Percentiles rank a stretch among this genome's conserved stretches.
These are phyloP conservation scores for Eutypella sp. DNA, from an alignment of 2,329 filamentous ascomycete genomes.

Conservation along the genomic window DNA sequence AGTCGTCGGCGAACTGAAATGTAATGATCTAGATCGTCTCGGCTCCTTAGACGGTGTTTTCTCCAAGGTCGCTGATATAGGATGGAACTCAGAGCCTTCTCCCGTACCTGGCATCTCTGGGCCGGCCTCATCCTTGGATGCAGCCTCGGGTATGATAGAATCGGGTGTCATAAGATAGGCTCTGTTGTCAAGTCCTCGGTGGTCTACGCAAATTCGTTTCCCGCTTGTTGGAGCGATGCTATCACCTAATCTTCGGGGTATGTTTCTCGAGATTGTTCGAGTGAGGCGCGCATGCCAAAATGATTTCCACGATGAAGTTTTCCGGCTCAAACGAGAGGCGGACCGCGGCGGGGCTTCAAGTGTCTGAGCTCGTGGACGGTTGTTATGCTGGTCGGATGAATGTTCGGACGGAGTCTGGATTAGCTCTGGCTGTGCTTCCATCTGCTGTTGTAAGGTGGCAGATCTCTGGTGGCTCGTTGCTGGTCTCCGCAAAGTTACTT, in stretches of 20 bases:
- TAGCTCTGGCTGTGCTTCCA: constrained; percentile 21
- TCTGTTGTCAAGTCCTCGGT: constrained; percentile 25
- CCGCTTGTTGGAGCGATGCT: constrained; percentile 18
- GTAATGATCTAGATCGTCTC: constrained; percentile 54
- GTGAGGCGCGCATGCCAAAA: constrained; percentile 47
- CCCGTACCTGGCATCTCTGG: constrained; percentile 13
- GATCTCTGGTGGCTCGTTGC: constrained; percentile 77
- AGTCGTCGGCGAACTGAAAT: constrained; percentile 50
- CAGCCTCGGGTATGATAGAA: constrained; percentile 17
- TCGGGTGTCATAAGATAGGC: constrained; percentile 34
- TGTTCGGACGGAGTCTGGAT: constrained; percentile 21
- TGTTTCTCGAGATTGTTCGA: constrained; percentile 13
- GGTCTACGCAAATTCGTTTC: constrained; percentile 28
- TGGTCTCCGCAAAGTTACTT: constrained; percentile 64
- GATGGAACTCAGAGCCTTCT: constrained; percentile 21
- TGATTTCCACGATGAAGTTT: constrained; percentile 43
- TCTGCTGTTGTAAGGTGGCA: constrained; percentile 57
- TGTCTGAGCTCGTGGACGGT: constrained; percentile 27
- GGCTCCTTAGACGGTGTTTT: constrained; percentile 40
- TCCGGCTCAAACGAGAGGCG: constrained; percentile 2
- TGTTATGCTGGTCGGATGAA: constrained; percentile 30
- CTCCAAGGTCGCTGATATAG: constrained; percentile 25
- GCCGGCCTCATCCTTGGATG: constrained; percentile 7
- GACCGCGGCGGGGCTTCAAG: constrained; percentile 14
- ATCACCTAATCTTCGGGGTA: constrained; percentile 20